A percentile compares a stretch with the other conserved stretches of the same genome.
Conservation (phyloP, 169 alveolate genomes). For the Cryptosporidium sp. region DNA sequence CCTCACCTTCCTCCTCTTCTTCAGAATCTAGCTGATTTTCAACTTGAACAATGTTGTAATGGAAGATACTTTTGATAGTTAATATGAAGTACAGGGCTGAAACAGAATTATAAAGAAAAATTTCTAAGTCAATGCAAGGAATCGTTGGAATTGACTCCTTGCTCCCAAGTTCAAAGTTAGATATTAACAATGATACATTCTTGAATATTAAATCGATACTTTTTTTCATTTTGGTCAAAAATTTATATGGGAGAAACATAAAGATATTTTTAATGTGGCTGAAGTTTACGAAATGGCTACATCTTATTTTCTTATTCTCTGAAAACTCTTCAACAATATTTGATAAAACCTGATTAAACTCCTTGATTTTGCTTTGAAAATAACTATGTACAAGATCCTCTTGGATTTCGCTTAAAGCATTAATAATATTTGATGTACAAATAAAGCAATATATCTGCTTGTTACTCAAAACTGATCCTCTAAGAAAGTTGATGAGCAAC, state of each 20-base stretch:
- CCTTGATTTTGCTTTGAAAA: constrained; percentile 13
- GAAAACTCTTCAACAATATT: background rate
- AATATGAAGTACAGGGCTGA: constrained; percentile 20
- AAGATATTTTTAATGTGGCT: constrained; percentile 29
- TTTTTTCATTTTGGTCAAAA: background rate
- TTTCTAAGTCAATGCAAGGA: constrained; percentile 34
- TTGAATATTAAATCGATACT: constrained; percentile 27
- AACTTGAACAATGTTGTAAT: constrained; percentile 16
- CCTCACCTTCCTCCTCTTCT: constrained; percentile 23
- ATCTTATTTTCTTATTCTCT: background rate
- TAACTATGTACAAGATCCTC: constrained; percentile 15
- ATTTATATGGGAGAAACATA: constrained; percentile 23
- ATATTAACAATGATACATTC: constrained; percentile 6
- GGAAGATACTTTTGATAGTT: constrained; percentile 25
- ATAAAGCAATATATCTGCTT: constrained; percentile 50
- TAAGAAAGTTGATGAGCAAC: background rate
- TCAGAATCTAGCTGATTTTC: background rate
- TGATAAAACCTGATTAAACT: constrained; percentile 9
- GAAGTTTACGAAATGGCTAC: background rate
- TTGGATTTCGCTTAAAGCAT: constrained; percentile 20
- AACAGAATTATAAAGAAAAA: constrained; percentile 8
- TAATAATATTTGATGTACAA: constrained; percentile 34
- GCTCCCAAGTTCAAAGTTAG: constrained; percentile 12
- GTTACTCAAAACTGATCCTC: constrained; percentile 12
- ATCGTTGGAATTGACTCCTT: background rate